These are phyloP conservation scores for Gastrolobium villosum DNA, from an alignment of 306 rosid genomes.

Conservation along the genomic window DNA sequence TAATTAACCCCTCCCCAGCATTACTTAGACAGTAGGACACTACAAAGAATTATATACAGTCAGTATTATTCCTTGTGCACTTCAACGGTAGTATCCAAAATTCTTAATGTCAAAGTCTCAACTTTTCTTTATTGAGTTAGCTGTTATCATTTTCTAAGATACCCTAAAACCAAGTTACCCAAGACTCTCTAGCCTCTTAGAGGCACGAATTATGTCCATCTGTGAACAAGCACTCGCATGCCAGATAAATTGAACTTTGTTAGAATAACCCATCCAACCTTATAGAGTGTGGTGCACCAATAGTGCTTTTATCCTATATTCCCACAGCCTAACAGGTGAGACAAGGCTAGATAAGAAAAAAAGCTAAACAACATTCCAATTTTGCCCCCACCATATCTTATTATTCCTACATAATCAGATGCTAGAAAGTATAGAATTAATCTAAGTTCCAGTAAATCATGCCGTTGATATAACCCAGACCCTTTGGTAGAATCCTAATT, in stretches of 20 bases:
- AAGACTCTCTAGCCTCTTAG: neutral
- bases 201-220: no score
- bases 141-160: neutral
- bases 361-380: conserved; percentile 1
- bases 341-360: conserved; percentile 14
- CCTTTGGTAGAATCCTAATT: conserved; percentile 34
- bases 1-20: conserved; percentile 5
- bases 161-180: conserved; percentile 1
- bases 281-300: neutral
- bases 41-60: neutral
- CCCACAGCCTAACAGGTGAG: conserved; percentile 4
- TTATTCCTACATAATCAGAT: conserved; percentile 14
- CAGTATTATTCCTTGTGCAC: neutral
- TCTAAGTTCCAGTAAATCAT: conserved; percentile 21
- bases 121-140: neutral
- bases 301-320: neutral
- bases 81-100: neutral
- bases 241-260: neutral
- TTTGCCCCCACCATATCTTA: conserved; percentile 11
- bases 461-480: conserved; percentile 14
- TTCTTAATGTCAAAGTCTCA: neutral
- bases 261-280: conserved; percentile 1
- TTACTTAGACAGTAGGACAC: neutral
- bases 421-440: neutral
- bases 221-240: neutral